Evolutionary conservation across 2,329 filamentous ascomycete species (phyloP).

Genomic region (Colletotrichum chrysophilum): DNA sequence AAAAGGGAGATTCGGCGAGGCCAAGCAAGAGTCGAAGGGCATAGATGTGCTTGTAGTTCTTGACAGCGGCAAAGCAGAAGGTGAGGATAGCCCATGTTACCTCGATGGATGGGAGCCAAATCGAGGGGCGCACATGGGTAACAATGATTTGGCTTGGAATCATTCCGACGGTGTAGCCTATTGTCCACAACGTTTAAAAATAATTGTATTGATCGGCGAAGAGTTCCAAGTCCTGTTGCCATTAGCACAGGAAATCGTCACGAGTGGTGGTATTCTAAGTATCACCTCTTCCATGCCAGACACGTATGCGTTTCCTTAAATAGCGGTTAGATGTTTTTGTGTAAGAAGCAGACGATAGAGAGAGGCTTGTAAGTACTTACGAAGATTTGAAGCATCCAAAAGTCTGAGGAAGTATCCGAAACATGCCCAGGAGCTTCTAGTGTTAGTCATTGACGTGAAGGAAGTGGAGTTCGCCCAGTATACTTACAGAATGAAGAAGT

Average conservation of each 20-base stretch:
- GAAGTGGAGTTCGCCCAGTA: fast-evolving
- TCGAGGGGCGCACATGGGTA: not conserved
- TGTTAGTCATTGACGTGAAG: not conserved
- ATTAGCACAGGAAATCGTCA: not conserved
- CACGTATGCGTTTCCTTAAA: not conserved
- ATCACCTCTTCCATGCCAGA: not conserved
- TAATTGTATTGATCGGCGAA: not conserved
- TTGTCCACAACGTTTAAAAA: not conserved
- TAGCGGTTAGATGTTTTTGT: not conserved
- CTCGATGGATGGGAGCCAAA: not conserved
- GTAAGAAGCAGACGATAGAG: no score
- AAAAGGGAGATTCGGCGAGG: not conserved
- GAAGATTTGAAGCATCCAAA: not conserved
- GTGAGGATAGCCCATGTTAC: not conserved
- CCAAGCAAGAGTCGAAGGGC: not conserved
- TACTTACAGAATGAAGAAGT: not conserved
- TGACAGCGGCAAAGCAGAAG: not conserved
- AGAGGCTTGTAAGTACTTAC: not conserved
- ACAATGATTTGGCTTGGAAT: not conserved
- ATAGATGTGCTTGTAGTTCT: not conserved
- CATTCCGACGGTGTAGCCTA: not conserved
- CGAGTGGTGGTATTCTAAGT: fast-evolving
- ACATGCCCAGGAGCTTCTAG: not conserved
- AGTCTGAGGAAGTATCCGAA: not conserved
- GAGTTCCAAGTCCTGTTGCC: not conserved